Evolutionary conservation across 2,329 filamentous ascomycete genomes (phyloP).

Genomic region (Xylaria sp.): DNA sequence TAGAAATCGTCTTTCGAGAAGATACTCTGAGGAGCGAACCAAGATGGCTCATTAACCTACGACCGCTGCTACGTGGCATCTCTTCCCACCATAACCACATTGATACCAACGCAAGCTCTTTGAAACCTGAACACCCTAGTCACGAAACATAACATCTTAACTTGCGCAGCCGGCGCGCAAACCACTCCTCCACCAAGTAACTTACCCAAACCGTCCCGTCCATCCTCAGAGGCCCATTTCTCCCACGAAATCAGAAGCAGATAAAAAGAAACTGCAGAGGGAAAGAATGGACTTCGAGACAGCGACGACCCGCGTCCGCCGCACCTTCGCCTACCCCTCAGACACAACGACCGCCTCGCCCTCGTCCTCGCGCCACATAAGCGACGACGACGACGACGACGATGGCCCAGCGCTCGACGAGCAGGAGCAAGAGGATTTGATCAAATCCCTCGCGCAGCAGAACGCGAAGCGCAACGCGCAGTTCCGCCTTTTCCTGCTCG

Average conservation of each 20-base stretch:
- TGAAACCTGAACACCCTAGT: background rate
- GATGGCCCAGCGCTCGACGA: slow-evolving; percentile 42
- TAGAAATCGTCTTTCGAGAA: background rate
- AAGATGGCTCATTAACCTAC: background rate
- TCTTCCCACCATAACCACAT: background rate
- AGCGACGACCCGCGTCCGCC: slow-evolving; percentile 67
- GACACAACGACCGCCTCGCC: slow-evolving; percentile 48
- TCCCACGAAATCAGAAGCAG: background rate
- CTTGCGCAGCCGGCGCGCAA: background rate
- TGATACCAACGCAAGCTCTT: background rate
- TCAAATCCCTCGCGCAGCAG: slow-evolving; percentile 57
- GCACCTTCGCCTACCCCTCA: slow-evolving; percentile 76
- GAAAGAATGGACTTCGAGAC: slow-evolving; percentile 34
- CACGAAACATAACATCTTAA: background rate
- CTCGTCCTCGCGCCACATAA: slow-evolving; percentile 44
- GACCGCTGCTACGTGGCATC: background rate
- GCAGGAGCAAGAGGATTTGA: slow-evolving; percentile 69
- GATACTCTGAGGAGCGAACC: background rate
- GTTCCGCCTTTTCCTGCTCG: slow-evolving; percentile 63
- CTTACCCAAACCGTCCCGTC: background rate
- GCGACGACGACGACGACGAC: slow-evolving; percentile 55
- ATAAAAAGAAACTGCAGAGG: too few species aligned
- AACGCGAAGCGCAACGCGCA: slow-evolving; percentile 64
- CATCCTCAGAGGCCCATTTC: background rate
- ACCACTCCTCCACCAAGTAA: background rate